Conservation (phyloP, 139 green algal genomes). For the Tetraselmis chui region DNA sequence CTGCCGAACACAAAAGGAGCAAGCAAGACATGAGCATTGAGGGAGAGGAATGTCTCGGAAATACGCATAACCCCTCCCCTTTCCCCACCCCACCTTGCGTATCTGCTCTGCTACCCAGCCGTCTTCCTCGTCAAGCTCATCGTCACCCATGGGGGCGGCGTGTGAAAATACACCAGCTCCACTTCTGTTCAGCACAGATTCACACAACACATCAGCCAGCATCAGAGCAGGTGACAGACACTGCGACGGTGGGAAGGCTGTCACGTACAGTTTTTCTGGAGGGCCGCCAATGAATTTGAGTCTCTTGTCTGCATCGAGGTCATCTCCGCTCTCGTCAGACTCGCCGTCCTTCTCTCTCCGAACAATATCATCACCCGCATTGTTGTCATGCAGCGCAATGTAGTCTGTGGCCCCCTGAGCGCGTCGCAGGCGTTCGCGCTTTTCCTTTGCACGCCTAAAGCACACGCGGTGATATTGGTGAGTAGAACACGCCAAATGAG, state of each 20-base stretch:
- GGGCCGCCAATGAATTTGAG: slow-evolving; percentile 45
- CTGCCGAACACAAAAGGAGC: no score
- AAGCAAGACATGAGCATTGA: no score
- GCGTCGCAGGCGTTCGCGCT: slow-evolving; percentile 61
- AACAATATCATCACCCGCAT: background rate
- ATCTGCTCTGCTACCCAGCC: slow-evolving; percentile 60
- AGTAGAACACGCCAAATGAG: no score
- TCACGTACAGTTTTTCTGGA: background rate
- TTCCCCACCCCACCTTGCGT: slow-evolving; percentile 29
- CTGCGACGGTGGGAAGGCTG: background rate
- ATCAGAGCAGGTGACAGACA: background rate
- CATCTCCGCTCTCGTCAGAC: slow-evolving; percentile 28
- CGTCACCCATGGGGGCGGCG: slow-evolving; percentile 15
- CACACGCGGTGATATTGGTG: no score
- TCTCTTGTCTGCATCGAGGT: slow-evolving; percentile 46
- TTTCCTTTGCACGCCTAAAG: slow-evolving; percentile 55
- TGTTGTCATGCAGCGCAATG: slow-evolving; percentile 38
- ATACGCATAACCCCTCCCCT: no score
- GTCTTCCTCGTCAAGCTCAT: slow-evolving; percentile 51
- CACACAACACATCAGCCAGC: slow-evolving; percentile 3
- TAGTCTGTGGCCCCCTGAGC: slow-evolving; percentile 72
- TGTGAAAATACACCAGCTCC: background rate
- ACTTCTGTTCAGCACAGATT: background rate
- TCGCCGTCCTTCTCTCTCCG: background rate
- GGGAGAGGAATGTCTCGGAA: no score